Conservation (phyloP, 352 stramenopile species). For the Globisporangium sylvaticum region DNA sequence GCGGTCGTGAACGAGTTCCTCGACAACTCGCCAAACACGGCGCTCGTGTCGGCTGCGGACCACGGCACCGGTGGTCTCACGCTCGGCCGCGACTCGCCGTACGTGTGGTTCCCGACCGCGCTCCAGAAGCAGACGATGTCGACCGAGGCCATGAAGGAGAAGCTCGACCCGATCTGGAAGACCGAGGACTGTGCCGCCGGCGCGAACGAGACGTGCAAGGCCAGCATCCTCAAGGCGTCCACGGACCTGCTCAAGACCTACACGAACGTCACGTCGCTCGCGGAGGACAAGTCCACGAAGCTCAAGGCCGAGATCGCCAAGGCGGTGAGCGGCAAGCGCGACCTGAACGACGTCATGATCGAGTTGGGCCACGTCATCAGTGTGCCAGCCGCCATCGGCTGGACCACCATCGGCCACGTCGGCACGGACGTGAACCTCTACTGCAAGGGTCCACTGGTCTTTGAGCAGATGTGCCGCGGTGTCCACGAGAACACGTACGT, state of each 20-base stretch:
- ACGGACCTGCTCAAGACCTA: constrained; percentile 45
- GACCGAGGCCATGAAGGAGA: no score
- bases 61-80: no score
- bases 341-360: constrained; percentile 44
- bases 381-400: constrained; percentile 38
- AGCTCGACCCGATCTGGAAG: no score
- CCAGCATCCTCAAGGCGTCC: constrained; percentile 27
- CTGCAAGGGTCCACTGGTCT: constrained; percentile 55
- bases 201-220: constrained; percentile 46
- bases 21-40: no score
- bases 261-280: constrained; percentile 47
- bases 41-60: no score
- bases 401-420: constrained; percentile 62
- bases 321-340: constrained; percentile 38
- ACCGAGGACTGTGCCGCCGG: constrained; percentile 26
- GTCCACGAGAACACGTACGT: constrained; percentile 66
- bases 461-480: constrained; percentile 62
- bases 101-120: no score
- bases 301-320: constrained; percentile 37
- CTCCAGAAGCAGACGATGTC: no score
- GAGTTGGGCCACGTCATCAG: constrained; percentile 55
- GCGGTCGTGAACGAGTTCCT: no score
- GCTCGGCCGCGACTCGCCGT: no score
- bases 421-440: constrained; percentile 73
- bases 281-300: constrained; percentile 21